Evolutionary conservation across 805 yeast genomes (phyloP), one percentile per base, ranked within the genome.

Genomic region (Teunomyces barrocoloradensis): DNA sequence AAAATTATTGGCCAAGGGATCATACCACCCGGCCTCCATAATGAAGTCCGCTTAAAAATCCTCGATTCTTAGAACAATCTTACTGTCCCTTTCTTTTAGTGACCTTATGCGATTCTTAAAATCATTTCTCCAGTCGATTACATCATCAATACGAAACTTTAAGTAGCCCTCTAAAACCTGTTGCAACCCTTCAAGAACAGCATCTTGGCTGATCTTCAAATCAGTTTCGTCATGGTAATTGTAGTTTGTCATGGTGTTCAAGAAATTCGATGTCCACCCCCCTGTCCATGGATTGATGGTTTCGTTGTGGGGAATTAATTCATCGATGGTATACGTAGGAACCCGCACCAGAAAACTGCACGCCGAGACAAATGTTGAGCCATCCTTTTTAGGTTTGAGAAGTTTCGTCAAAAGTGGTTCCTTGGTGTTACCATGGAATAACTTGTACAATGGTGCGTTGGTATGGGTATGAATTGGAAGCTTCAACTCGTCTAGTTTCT

Each of bases 111-210:
- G 56, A n/a, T 57, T 46, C 42, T 61, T 62, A 53, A 63, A 67
- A 44, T 64, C 61, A 44, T 60, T 59, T 49, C 75, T 57, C 78
- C 78, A 73, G 50, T 73, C 78, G 7, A 56, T 46, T 36, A 51
- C 58, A 18, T 55, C 56, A 49, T 68, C 69, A 28, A 72, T 55
- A 36, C 57, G 55, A 46, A 70, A 61, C 50, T 60, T 62, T 34
- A 73, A 48, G 44, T 62, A 63, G 7, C 63, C 63, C 2, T 54
- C 52, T 21, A 61, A 44, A 6, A 69, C 49, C 17, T 65, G 47
- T 20, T 53, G 50, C 21, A 67, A 58, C 1, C 68, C 75, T 50
- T 71, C 71, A 12, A 48, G 46, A 4, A 71, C 52, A 77, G 77
- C 71, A 11, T 45, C 50, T n/a, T 55, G 46, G 29, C 57, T 60